Conservation (phyloP, 2,329 filamentous ascomycete genomes). For the Diaporthe sp. region DNA sequence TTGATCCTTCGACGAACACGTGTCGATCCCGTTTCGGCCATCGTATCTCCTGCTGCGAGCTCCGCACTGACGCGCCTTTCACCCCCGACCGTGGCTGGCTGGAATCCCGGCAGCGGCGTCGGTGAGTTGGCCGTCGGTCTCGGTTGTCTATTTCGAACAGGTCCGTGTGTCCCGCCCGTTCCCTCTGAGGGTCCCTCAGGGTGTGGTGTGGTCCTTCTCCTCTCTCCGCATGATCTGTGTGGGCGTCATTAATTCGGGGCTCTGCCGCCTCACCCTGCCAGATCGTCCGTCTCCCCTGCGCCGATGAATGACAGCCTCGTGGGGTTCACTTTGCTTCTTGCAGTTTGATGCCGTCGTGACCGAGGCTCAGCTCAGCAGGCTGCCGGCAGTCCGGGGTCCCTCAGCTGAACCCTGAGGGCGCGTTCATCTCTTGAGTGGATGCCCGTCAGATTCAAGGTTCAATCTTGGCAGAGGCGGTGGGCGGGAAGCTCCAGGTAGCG, state of each 20-base stretch:
- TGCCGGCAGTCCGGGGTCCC: background rate
- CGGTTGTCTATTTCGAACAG: slow-evolving; percentile 11
- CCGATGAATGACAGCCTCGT: background rate
- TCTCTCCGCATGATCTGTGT: slow-evolving; percentile 2
- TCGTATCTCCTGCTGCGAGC: background rate
- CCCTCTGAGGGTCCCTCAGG: background rate
- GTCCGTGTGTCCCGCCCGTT: background rate
- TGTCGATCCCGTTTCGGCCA: slow-evolving; percentile 25
- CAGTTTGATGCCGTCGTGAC: background rate
- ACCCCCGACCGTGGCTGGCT: background rate
- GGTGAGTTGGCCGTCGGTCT: slow-evolving; percentile 16
- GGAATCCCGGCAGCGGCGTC: slow-evolving; percentile 20
- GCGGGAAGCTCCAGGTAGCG: slow-evolving; percentile 13
- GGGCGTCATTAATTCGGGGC: slow-evolving; percentile 2
- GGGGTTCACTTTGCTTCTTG: background rate
- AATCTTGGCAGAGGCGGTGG: slow-evolving; percentile 21
- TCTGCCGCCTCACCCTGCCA: background rate
- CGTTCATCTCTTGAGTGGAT: slow-evolving; percentile 18
- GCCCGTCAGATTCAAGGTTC: slow-evolving; percentile 9
- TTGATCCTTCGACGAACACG: slow-evolving; percentile 24
- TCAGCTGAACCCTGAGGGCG: slow-evolving; percentile 17
- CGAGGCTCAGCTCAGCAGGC: background rate
- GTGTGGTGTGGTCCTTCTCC: background rate
- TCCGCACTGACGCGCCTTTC: background rate
- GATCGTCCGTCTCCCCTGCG: background rate